phyloP scores from a whole-genome alignment of 352 stramenopile genomes.

The Pythium dissimile region DNA sequence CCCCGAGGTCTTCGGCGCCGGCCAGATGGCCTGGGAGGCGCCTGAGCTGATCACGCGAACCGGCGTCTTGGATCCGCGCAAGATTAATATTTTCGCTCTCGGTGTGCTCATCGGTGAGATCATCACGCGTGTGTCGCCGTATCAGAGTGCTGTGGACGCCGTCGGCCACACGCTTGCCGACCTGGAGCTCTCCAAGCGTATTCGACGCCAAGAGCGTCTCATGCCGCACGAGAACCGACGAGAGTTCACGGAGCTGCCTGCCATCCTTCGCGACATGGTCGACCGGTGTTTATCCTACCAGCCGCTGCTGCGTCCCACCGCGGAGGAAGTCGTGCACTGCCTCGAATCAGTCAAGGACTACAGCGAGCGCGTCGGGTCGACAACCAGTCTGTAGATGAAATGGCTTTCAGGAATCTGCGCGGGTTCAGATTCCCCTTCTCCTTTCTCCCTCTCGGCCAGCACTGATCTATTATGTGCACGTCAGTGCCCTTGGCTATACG shows the following conservation, averaged over 20 bases:
- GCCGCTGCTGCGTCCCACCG: constrained; percentile 15
- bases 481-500: no score
- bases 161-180: constrained; percentile 21
- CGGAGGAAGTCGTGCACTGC: constrained; percentile 16
- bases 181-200: constrained; percentile 15
- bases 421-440: no score
- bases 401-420: no score
- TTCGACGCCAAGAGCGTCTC: constrained; percentile 16
- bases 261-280: constrained; percentile 17
- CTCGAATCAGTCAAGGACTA: constrained; percentile 21
- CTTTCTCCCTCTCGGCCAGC: no score
- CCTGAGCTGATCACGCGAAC: constrained; percentile 23
- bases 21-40: constrained; percentile 20
- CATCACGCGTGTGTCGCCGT: constrained; percentile 23
- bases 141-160: constrained; percentile 20
- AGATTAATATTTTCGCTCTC: constrained; percentile 30
- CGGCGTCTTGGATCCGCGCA: constrained; percentile 14
- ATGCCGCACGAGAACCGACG: constrained; percentile 23
- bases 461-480: no score
- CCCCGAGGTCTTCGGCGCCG: constrained; percentile 18
- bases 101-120: constrained; percentile 31
- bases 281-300: constrained; percentile 22
- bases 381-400: constrained; percentile 11
- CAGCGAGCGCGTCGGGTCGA: constrained; percentile 15
- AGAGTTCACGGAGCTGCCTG: constrained; percentile 18